Conservation (phyloP, 306 rosid genomes). For the Geum urbanum region DNA sequence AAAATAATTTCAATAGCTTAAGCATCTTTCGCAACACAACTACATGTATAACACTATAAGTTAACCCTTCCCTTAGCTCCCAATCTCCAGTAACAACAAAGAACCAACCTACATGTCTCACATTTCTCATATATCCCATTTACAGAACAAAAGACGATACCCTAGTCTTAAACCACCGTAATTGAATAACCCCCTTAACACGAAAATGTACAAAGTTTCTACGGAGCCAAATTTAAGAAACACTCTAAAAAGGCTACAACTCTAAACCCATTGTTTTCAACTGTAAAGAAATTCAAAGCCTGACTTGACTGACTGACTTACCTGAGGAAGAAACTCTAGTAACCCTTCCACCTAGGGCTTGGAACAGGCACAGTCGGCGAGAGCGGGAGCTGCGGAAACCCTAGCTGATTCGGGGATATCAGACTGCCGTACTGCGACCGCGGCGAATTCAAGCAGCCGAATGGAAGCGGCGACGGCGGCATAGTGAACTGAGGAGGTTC, state of each 20-base stretch:
- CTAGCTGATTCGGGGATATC: slow-evolving; percentile 67
- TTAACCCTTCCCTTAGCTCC: slow-evolving; percentile 13
- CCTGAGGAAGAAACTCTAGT: slow-evolving; percentile 33
- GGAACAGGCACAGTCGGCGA: slow-evolving; percentile 81
- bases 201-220: slow-evolving; percentile 49
- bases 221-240: slow-evolving; percentile 12
- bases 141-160: slow-evolving; percentile 63
- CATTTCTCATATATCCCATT: slow-evolving; percentile 51
- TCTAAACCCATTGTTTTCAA: slow-evolving; percentile 15
- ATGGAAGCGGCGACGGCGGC: slow-evolving; percentile 66
- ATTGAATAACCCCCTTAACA: slow-evolving; percentile 45
- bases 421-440: slow-evolving; percentile 56
- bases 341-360: slow-evolving; percentile 78
- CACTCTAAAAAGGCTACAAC: slow-evolving; percentile 6
- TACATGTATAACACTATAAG: slow-evolving; percentile 30
- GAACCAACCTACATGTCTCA: slow-evolving; percentile 38
- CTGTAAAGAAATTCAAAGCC: neutral
- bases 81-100: slow-evolving; percentile 22
- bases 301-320: slow-evolving; percentile 15
- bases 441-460: slow-evolving; percentile 87
- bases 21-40: slow-evolving; percentile 23
- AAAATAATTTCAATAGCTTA: slow-evolving; percentile 24
- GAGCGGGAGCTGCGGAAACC: slow-evolving; percentile 85
- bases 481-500: slow-evolving; percentile 33
- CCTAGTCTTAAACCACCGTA: slow-evolving; percentile 35